A percentile compares a stretch with the other conserved stretches of the same genome.
These are phyloP conservation scores for Aeschynomene evenia DNA, from an alignment of 306 rosid species.

Conservation along the genomic window DNA sequence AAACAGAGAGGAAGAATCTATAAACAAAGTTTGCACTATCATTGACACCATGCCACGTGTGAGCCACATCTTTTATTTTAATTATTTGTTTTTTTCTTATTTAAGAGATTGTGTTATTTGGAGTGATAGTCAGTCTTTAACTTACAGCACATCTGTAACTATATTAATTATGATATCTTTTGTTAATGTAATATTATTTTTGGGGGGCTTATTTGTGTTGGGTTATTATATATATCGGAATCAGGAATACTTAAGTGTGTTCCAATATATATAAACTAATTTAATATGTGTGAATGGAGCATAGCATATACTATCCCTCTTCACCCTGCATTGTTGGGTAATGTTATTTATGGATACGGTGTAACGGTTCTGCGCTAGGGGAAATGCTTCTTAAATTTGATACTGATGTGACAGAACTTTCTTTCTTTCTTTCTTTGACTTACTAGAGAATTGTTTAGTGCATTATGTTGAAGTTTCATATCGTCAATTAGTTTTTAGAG, in stretches of 20 bases:
- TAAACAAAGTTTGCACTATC: constrained; percentile 1
- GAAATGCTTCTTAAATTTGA: constrained; percentile 19
- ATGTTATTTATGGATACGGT: neutral
- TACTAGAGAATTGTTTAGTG: neutral
- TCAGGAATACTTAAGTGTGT: constrained; percentile 12
- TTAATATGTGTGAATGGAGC: constrained; percentile 26
- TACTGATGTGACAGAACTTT: constrained; percentile 2
- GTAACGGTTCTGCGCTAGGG: constrained; percentile 5
- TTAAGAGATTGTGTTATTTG: constrained; percentile 1
- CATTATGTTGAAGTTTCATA: too few relatives aligned
- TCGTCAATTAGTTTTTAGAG: too few relatives aligned
- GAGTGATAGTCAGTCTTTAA: neutral
- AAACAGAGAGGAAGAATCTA: constrained; percentile 26
- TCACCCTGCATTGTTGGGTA: constrained; percentile 1
- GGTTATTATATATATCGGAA: neutral
- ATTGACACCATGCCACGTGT: constrained; percentile 15
- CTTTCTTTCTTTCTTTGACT: neutral
- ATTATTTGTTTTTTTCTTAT: neutral
- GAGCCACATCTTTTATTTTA: neutral
- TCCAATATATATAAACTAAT: constrained; percentile 15
- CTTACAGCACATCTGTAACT: neutral
- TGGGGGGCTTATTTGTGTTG: constrained; percentile 1
- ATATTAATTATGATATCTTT: neutral
- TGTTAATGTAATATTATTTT: constrained; percentile 7
- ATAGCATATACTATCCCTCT: constrained; percentile 26